phyloP scores from a whole-genome alignment of 148 eudicot species.

The Beta vulgaris region DNA sequence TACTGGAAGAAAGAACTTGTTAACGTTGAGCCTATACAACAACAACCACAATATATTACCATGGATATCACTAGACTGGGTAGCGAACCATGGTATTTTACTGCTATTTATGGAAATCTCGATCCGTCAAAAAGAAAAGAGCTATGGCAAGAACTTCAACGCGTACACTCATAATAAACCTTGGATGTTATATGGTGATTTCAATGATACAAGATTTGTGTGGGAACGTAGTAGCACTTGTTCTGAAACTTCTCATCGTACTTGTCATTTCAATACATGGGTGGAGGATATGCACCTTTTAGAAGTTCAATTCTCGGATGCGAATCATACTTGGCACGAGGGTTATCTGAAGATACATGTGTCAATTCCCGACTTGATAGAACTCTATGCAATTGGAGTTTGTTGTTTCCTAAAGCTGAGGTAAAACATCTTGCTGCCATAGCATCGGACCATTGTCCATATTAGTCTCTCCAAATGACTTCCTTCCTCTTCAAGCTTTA shows the following conservation, averaged over 20 bases:
- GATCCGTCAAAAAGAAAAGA: neutral
- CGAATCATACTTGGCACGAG: neutral
- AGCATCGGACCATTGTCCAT: no score
- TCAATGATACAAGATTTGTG: neutral
- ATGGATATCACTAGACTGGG: neutral
- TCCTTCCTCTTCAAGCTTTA: no score
- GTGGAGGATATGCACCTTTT: neutral
- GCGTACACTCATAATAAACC: neutral
- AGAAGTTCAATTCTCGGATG: neutral
- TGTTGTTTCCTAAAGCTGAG: neutral
- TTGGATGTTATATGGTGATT: neutral
- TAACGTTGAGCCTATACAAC: neutral
- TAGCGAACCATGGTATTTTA: neutral
- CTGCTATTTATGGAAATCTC: neutral
- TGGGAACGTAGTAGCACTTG: neutral
- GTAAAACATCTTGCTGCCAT: no score
- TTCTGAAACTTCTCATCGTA: neutral
- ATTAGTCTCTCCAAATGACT: no score
- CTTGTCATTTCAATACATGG: neutral
- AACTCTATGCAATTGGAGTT: neutral
- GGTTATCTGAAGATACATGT: neutral
- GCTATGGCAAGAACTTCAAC: neutral
- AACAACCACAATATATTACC: neutral
- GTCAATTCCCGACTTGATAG: neutral
- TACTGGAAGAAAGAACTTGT: neutral